Conservation (phyloP, 768 basidiomycete genomes). For the Kwoniella botswanensis region DNA sequence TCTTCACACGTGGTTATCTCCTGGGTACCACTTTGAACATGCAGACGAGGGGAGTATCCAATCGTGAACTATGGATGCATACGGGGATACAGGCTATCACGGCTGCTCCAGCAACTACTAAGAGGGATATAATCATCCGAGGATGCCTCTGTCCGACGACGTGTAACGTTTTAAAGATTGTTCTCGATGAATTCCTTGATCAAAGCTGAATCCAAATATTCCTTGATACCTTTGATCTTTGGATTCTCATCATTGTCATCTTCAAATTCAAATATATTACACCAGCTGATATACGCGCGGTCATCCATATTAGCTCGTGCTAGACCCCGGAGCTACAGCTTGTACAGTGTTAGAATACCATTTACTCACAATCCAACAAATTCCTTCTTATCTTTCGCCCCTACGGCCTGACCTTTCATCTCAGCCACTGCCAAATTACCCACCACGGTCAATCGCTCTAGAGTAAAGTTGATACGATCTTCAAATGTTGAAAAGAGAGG, state of each 20-base stretch:
- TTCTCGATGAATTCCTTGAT: constrained; percentile 10
- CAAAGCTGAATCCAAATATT: constrained; percentile 14
- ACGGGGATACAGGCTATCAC: no score
- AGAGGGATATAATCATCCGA: neutral
- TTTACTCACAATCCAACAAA: constrained; percentile 6
- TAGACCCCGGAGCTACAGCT: neutral
- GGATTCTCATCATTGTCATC: neutral
- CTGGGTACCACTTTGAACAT: no score
- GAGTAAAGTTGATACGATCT: neutral
- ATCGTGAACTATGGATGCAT: no score
- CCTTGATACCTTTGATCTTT: constrained; percentile 6
- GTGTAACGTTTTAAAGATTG: neutral
- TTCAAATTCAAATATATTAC: constrained; percentile 5
- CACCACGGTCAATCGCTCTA: neutral
- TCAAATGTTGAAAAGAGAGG: neutral
- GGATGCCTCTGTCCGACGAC: neutral
- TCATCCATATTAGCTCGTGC: neutral
- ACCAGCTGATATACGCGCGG: neutral
- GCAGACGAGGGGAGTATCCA: no score
- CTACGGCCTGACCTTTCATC: neutral
- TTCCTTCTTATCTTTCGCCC: constrained; percentile 4
- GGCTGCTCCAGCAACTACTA: neutral
- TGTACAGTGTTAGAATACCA: neutral
- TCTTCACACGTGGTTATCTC: neutral
- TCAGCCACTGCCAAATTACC: constrained; percentile 1